Evolutionary conservation across 768 basidiomycete genomes (phyloP).

Genomic region (Hygrocybe punicea): DNA sequence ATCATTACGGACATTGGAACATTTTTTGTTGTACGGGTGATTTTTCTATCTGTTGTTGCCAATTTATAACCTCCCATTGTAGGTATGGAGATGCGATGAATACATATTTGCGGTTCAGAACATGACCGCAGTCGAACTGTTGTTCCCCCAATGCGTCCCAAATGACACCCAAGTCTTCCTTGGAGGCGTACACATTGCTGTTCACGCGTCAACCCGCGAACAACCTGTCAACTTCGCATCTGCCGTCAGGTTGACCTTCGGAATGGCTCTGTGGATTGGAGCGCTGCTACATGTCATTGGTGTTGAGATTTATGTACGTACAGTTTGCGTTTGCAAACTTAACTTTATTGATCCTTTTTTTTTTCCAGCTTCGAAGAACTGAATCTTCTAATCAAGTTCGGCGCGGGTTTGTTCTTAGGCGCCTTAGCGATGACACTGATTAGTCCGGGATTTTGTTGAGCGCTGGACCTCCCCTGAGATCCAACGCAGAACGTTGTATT

Average conservation of each 20-base stretch:
- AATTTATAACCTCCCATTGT: not conserved
- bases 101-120: conserved; percentile 9
- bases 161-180: conserved; percentile 6
- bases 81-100: conserved; percentile 29
- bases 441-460: not conserved
- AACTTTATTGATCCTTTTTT: too few relatives aligned
- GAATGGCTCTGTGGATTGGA: conserved; percentile 28
- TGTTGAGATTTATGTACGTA: conserved; percentile 24
- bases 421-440: not conserved
- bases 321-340: too few relatives aligned
- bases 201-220: conserved; percentile 17
- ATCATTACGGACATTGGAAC: conserved; percentile 23
- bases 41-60: not conserved
- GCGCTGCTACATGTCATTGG: conserved; percentile 21
- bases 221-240: conserved; percentile 15
- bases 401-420: not conserved
- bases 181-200: conserved; percentile 15
- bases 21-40: conserved; percentile 19
- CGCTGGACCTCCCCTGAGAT: too few relatives aligned
- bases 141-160: conserved; percentile 21
- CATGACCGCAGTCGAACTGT: not conserved
- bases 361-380: not conserved
- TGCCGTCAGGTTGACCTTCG: conserved; percentile 18
- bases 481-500: too few relatives aligned
- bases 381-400: not conserved